Evolutionary conservation across 768 basidiomycete genomes (phyloP).

Genomic region (Collybiopsis confluens): DNA sequence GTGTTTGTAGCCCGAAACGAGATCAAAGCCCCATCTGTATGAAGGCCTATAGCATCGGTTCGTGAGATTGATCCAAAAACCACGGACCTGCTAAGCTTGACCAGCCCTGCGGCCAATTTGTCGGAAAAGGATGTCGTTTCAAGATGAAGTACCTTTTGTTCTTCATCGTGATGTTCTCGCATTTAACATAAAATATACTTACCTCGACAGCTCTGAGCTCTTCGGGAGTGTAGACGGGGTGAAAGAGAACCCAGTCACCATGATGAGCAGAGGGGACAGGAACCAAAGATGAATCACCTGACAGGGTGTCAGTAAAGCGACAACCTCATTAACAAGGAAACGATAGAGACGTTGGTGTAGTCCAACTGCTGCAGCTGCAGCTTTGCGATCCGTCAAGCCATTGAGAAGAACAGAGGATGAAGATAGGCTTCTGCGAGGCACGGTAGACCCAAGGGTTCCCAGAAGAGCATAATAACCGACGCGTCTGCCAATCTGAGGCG

Average conservation of each 20-base stretch:
- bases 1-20: conserved; percentile 84
- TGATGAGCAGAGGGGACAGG: conserved; percentile 16
- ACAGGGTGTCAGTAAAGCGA: not conserved
- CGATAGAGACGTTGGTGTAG: conserved; percentile 18
- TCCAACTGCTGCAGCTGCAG: conserved; percentile 15
- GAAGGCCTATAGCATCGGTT: conserved; percentile 1
- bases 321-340: not conserved
- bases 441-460: not conserved
- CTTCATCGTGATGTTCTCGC: too few species aligned
- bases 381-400: conserved; percentile 9
- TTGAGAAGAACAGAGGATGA: conserved; percentile 14
- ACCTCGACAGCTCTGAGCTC: conserved; percentile 75
- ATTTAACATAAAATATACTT: conserved; percentile 14
- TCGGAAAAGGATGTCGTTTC: conserved; percentile 66
- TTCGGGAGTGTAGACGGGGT: conserved; percentile 81
- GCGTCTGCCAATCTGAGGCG: not conserved
- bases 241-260: conserved; percentile 90
- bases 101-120: conserved; percentile 64
- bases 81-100: conserved; percentile 45
- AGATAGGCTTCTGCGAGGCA: conserved; percentile 1
- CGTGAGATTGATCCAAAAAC: conserved; percentile 6
- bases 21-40: conserved; percentile 66
- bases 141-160: conserved; percentile 75
- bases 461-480: not conserved
- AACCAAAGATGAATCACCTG: not conserved